Base-by-base conservation (phyloP, 2,329 filamentous ascomycete genomes). In the Sporothrix schenckii region DNA sequence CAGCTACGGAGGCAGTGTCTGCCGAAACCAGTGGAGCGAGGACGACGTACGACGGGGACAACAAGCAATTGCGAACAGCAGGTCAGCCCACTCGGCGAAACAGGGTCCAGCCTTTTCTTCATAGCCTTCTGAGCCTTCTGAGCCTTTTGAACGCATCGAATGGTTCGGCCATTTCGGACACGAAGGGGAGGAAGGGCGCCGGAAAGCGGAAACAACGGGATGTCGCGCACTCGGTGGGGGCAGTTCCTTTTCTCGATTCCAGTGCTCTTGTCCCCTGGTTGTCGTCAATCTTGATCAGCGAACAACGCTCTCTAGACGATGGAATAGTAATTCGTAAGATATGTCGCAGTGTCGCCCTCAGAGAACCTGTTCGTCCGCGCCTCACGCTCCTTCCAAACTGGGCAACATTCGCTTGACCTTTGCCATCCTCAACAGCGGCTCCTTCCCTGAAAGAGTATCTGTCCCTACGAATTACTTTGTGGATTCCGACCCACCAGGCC, bases 371-470 rank as follows among this genome's bases (percentile, higher is more conserved):
- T 61, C n/a, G 56, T 61, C 56, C 56, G 56, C 56, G 56, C 34
- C 56, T 44, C 58, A 11, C 39, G 34, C 56, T 27, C 34, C 34
- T 34, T 34, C 34, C 34, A 5, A 34, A 34, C 34, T 34, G 34
- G 34, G 34, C 34, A 34, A 34, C 34, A 34, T 34, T 9, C 6
- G 5, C 7, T 5, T 34, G 27, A 27, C 5, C 50, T 27, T 54
- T 24, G 41, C 44, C 14, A 16, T 54, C n/a, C n/a, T 39, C 19
- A 41, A 19, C 50, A 53, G 27, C 65, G 65, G 65, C 65, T 67
- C 34, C 34, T 67, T 67, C 50, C 65, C 65, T 44, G 34, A 54
- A 54, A 39, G 50, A 27, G 63, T 52, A 66, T 66, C 63, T 39
- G 63, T 27, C 63, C 63, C 47, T 39, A 39, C 44, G 4, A 49